These are phyloP conservation scores for Galerina marginata DNA, from an alignment of 768 basidiomycete genomes.

Conservation along the genomic window DNA sequence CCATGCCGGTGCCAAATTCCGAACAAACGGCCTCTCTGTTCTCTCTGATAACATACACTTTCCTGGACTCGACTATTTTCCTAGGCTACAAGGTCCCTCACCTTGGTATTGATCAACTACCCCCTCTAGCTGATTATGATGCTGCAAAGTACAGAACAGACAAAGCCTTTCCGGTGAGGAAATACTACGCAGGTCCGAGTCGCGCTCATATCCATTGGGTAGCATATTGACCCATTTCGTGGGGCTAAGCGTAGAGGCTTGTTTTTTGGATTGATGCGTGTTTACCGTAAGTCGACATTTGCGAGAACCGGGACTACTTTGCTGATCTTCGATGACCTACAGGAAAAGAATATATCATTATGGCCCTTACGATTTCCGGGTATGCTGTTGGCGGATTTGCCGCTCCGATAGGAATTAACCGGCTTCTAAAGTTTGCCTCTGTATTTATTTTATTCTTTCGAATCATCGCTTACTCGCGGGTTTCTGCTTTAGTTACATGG, in stretches of 20 bases:
- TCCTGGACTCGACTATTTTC: conserved; percentile 55
- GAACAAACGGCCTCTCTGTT: conserved; percentile 56
- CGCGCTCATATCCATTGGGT: neutral
- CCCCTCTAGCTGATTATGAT: conserved; percentile 67
- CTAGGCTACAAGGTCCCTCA: conserved; percentile 45
- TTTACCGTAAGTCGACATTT: conserved; percentile 28
- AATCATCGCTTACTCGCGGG: neutral
- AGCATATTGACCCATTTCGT: conserved; percentile 44
- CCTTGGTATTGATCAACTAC: conserved; percentile 53
- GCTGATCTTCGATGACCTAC: neutral
- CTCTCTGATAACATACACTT: conserved; percentile 51
- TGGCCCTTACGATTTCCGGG: neutral
- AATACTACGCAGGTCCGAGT: conserved; percentile 25
- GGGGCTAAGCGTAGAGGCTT: conserved; percentile 47
- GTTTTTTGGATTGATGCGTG: conserved; percentile 48
- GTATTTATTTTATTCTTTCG: neutral
- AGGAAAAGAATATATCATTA: conserved; percentile 29
- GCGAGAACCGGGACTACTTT: neutral
- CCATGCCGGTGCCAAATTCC: conserved; percentile 36
- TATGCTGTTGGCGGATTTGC: conserved; percentile 10
- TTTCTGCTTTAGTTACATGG: conserved; percentile 52
- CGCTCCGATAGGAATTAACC: conserved; percentile 14
- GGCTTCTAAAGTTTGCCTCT: conserved; percentile 5
- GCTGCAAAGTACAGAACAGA: conserved; percentile 24
- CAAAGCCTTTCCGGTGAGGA: conserved; percentile 12